Conservation (phyloP, 176 grass and related monocot genomes). For the Rhipidocladum racemiflorum region DNA sequence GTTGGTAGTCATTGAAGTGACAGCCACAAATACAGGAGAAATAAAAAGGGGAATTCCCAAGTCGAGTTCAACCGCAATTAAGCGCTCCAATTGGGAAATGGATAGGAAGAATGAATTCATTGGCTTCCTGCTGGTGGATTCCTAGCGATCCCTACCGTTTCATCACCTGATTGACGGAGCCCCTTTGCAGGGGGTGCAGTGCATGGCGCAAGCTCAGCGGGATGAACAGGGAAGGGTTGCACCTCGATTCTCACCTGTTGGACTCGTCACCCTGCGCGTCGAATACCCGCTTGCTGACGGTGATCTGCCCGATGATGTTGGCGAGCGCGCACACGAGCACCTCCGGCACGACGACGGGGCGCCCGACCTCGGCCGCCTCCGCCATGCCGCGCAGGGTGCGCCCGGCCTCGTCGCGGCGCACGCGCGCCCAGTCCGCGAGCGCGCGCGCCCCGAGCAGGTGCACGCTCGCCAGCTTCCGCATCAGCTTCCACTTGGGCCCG, state of each 20-base stretch:
- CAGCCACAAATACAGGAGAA: too few relatives aligned
- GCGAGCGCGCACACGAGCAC: slow-evolving; percentile 73
- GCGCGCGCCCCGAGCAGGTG: slow-evolving; percentile 75
- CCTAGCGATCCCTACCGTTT: too few relatives aligned
- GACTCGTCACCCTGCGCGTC: slow-evolving; percentile 65
- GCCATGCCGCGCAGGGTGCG: slow-evolving; percentile 33
- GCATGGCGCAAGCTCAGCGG: too few relatives aligned
- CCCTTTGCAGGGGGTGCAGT: too few relatives aligned
- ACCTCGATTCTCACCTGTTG: slow-evolving; percentile 32
- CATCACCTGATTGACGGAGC: too few relatives aligned
- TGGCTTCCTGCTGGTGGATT: too few relatives aligned
- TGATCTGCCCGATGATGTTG: slow-evolving; percentile 78
- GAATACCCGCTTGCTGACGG: slow-evolving; percentile 76
- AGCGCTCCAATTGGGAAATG: too few relatives aligned
- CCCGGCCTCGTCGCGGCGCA: slow-evolving; percentile 58
- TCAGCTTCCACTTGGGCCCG: slow-evolving; percentile 70
- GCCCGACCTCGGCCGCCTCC: slow-evolving; percentile 3
- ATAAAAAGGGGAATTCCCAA: too few relatives aligned
- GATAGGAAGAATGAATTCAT: too few relatives aligned
- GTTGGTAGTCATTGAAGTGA: too few relatives aligned
- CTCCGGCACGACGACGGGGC: slow-evolving; percentile 61
- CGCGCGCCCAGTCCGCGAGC: slow-evolving; percentile 51
- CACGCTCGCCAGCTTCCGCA: slow-evolving; percentile 79
- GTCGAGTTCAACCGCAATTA: too few relatives aligned
- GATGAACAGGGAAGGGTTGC: too few relatives aligned